Evolutionary conservation across 2,329 filamentous ascomycete genomes (phyloP), one percentile per base, ranked within the genome.

Genomic region (Pestalotiopsis sp.): DNA sequence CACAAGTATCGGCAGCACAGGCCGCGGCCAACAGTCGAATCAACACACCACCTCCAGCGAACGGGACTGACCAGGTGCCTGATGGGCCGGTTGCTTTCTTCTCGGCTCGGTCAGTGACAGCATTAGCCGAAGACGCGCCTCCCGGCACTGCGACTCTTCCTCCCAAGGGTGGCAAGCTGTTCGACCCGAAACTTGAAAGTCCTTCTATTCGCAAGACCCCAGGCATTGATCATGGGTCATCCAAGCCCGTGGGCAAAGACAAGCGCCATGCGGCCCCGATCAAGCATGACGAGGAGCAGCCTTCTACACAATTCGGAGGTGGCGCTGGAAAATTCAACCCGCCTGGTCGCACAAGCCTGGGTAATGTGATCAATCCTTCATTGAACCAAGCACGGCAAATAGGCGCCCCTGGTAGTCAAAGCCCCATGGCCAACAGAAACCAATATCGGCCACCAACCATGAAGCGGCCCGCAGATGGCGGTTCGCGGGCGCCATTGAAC

Each of bases 141-240:
- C 56, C 82, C 83, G 71, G 78, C 73, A 61, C 81, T 77, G 11
- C 81, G 82, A 41, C 76, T 80, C 78, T 84, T 4, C 78, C 81
- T 4, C 83, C 83, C 3, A 79, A 83, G 49, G 80, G 81, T 7
- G 82, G 83, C 5, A 85, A 89, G 13, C 83, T 85, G 27, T 95
- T 95, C 78, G 92, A 95, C 74, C 92, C 92, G 2, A 90, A 90
- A 69, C 86, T 90, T 5, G 92, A 95, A 75, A 94, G 91, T 70
- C 94, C 95, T 0, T 96, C 94, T 0, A 94, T 97, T 76, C 89
- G 94, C 70, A 95, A 95, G 77, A 98, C 95, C 0, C 92, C 92
- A 0, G 95, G 95, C 2, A 87, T 98, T 52, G 94, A 98, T 75
- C 94, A 97, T 76, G 90, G 83, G 25, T 91, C 89, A 65, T 95